Base-by-base conservation (phyloP, 805 yeast species). In the Pichia deserticola region DNA sequence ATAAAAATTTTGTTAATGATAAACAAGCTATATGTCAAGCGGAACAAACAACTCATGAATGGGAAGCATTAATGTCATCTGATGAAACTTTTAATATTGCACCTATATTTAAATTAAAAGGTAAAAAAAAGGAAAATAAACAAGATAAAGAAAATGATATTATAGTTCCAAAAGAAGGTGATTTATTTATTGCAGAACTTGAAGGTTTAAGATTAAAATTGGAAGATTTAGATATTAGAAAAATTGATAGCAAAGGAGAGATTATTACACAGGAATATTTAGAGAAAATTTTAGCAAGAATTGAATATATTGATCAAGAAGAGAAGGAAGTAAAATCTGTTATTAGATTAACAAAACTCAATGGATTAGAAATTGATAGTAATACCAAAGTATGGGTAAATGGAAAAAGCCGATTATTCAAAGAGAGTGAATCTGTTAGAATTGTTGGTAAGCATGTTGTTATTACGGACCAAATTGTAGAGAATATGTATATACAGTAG, bases 161-260 rank as follows among this genome's bases (percentile, higher is more conserved):
- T 9, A 30, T 7, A 9, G 39, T 9, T 9, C 49, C 47, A 3
- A 44, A 38, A 6, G 32, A 40, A 2, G 56, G 63, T 44, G 73
- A 73, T 59, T 49, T 70, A 35, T 74, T 72, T 69, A 54, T 77
- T 36, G 71, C 71, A 1, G 59, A 62, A 12, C 53, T 79, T 3
- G 60, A 64, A 9, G 74, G 81, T 3, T 54, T 76, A 5, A 64
- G 81, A 40, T 39, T 80, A 13, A 59, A 63, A 5, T 49, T 82
- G 36, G 89, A 84, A 60, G 63, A 66, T 27, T 51, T 81, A 25
- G 51, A 49, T 7, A 57, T 65, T 1, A 76, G 75, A 0, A 49
- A 60, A 1, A 51, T 78, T 13, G 84, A 81, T 53, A 44, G 63
- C 0, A 51, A 51, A 27, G 78, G 78, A 43, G 52, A 56, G 1